Base-by-base conservation (phyloP, 192 early-diverging fungal genomes). In the Umbelopsis ramanniana region DNA sequence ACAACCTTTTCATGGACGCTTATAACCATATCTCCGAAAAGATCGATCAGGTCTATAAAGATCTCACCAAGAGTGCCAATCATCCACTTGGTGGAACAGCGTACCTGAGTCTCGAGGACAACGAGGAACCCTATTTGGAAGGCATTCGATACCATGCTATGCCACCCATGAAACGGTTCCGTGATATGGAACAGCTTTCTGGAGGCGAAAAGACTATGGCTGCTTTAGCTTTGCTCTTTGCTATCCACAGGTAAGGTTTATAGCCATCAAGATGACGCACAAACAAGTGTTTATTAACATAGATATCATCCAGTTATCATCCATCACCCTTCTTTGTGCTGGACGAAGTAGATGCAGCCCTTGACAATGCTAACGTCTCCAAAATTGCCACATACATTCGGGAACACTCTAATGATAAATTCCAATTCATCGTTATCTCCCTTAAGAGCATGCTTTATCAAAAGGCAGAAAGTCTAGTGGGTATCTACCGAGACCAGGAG, bases 171-270 rank as follows among this genome's bases (percentile, higher is more conserved):
- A 99, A 99, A 84, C 91, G 97, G 33, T 99, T 99, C 88, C 84
- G 96, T 70, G 98, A 99, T 77, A 99, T 99, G 98, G 97, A 98
- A 70, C 94, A 95, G 75, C 84, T 99, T 15, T 97, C 96, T 24
- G 98, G 98, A 46, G 98, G 98, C 73, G 98, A 99, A 85, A 99
- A 98, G 84, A 97, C 97, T 0, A 93, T 99, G 40, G 98, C 96
- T 0, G 97, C 98, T 5, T 83, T 99, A 48, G 98, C 97, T 2
- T 80, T 99, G 46, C 85, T 99, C 71, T 97, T 99, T 85, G 96
- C 98, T 26, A 94, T 99, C 74, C 97, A 97, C 78, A 90, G 84
- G 76, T 88, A 79, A 75, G 48, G 12, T 14, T 26, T 22, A 21
- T 3, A 23, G 35, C 11, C 14, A 37, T 12, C 12, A 9, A 1